These are phyloP conservation scores for Nicotiana rustica DNA, from an alignment of 305 asterid genomes.

Conservation along the genomic window DNA sequence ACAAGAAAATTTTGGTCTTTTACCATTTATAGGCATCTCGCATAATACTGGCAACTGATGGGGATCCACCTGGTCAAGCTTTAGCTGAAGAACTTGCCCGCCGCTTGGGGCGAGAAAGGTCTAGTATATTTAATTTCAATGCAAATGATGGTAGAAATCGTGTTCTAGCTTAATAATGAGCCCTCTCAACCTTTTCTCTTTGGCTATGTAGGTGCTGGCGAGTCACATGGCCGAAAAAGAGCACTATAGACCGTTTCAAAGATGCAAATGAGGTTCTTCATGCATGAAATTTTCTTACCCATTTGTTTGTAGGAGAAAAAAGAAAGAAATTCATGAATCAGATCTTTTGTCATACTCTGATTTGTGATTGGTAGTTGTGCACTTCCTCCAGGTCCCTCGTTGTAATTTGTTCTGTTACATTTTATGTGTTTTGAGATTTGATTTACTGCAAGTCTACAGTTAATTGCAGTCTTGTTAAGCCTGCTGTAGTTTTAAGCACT, in stretches of 20 bases:
- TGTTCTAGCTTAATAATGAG: conserved; percentile 28
- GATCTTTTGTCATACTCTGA: conserved; percentile 5
- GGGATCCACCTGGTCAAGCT: conserved; percentile 93
- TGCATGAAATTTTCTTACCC: conserved; percentile 30
- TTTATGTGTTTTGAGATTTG: conserved; percentile 19
- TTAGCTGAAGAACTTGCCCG: conserved; percentile 99
- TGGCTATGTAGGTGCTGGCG: conserved; percentile 88
- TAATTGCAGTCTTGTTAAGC: conserved; percentile 1
- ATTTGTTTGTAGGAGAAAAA: conserved; percentile 5
- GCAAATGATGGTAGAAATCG: background rate
- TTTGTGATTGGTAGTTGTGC: conserved; percentile 25
- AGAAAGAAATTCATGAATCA: conserved; percentile 3
- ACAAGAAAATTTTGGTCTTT: conserved; percentile 39
- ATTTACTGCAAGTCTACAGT: conserved; percentile 16
- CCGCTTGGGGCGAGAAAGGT: conserved; percentile 94
- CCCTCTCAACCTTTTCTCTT: conserved; percentile 26
- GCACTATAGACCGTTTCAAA: conserved; percentile 63
- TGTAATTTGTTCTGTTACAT: conserved; percentile 7
- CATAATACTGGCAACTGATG: conserved; percentile 94
- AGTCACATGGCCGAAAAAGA: conserved; percentile 88
- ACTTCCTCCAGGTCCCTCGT: background rate
- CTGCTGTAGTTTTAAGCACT: conserved; percentile 18
- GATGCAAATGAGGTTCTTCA: conserved; percentile 94
- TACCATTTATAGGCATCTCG: conserved; percentile 77
- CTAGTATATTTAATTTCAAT: conserved; percentile 36